Evolutionary conservation across 768 basidiomycete genomes (phyloP).

Genomic region (Lyophyllum semitale): DNA sequence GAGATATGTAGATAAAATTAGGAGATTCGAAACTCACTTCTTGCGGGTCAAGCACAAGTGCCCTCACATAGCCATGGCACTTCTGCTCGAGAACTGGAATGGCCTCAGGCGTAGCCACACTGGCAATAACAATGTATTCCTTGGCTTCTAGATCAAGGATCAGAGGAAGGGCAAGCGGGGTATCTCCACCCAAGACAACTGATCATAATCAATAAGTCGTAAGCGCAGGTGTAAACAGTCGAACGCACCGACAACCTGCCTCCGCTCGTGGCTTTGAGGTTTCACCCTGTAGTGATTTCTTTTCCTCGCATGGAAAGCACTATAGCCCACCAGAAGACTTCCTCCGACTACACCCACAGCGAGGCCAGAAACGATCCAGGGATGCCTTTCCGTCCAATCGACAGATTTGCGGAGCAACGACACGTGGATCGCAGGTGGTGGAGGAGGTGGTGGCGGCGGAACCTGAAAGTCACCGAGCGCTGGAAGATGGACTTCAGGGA

Average conservation of each 20-base stretch:
- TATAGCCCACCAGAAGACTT: slow-evolving; percentile 63
- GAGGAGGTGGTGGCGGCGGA: slow-evolving; percentile 60
- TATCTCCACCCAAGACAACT: slow-evolving; percentile 62
- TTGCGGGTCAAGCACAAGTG: slow-evolving; percentile 76
- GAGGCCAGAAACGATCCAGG: slow-evolving; percentile 59
- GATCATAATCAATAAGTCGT: background rate
- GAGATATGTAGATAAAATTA: background rate
- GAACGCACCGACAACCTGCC: slow-evolving; percentile 67
- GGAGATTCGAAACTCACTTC: slow-evolving; percentile 49
- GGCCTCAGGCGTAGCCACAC: slow-evolving; percentile 71
- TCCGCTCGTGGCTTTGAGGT: slow-evolving; percentile 50
- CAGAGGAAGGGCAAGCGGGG: slow-evolving; percentile 68
- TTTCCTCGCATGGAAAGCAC: slow-evolving; percentile 30
- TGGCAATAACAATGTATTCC: slow-evolving; percentile 83
- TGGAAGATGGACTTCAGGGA: slow-evolving; percentile 56
- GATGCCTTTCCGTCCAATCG: slow-evolving; percentile 59
- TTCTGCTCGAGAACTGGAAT: slow-evolving; percentile 62
- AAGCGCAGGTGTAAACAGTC: slow-evolving; percentile 6
- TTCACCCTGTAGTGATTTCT: slow-evolving; percentile 46
- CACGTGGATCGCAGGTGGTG: slow-evolving; percentile 53
- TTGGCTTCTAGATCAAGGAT: slow-evolving; percentile 73
- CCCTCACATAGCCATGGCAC: slow-evolving; percentile 77
- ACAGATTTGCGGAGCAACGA: slow-evolving; percentile 47
- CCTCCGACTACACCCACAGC: slow-evolving; percentile 60
- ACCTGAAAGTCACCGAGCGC: slow-evolving; percentile 73